Evolutionary conservation across 2,329 filamentous ascomycete genomes (phyloP).

Genomic region (Pseudocercospora eumusae): DNA sequence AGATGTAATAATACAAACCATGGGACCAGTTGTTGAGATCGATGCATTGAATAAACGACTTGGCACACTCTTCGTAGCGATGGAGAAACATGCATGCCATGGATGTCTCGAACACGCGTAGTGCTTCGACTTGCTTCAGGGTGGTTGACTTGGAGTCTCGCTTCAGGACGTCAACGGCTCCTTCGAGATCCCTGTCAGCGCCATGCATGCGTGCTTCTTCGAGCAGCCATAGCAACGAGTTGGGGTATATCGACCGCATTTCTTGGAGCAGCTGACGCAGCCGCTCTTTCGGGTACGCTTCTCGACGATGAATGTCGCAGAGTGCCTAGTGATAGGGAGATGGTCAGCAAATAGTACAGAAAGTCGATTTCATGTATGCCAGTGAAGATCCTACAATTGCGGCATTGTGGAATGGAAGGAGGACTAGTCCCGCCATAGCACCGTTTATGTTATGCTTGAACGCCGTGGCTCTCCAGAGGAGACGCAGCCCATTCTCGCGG

Average conservation of each 20-base stretch:
- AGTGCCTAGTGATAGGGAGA: slow-evolving; percentile 54
- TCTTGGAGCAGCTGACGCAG: slow-evolving; percentile 67
- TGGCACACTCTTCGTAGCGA: slow-evolving; percentile 71
- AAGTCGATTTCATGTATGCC: neutral
- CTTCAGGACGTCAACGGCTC: slow-evolving; percentile 63
- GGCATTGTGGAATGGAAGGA: slow-evolving; percentile 86
- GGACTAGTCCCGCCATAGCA: slow-evolving; percentile 78
- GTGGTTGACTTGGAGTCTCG: slow-evolving; percentile 52
- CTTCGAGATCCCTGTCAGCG: slow-evolving; percentile 65
- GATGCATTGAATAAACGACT: slow-evolving; percentile 69
- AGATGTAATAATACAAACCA: slow-evolving; percentile 85
- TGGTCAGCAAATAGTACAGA: neutral
- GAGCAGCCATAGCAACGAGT: slow-evolving; percentile 80
- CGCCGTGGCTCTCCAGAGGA: slow-evolving; percentile 88
- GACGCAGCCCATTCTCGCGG: slow-evolving; percentile 73
- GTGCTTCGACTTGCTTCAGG: slow-evolving; percentile 84
- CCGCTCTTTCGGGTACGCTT: slow-evolving; percentile 67
- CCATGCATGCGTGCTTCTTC: slow-evolving; percentile 81
- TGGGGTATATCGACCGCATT: slow-evolving; percentile 77
- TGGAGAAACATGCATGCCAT: slow-evolving; percentile 78
- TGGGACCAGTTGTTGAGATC: slow-evolving; percentile 91
- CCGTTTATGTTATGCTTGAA: slow-evolving; percentile 83
- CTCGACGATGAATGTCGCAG: slow-evolving; percentile 78
- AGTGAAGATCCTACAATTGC: slow-evolving; percentile 56
- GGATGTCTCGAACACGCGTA: slow-evolving; percentile 82